Evolutionary conservation across 805 yeast genomes (phyloP), one percentile per base, ranked within the genome.

Genomic region (Zygoascus tannicola): DNA sequence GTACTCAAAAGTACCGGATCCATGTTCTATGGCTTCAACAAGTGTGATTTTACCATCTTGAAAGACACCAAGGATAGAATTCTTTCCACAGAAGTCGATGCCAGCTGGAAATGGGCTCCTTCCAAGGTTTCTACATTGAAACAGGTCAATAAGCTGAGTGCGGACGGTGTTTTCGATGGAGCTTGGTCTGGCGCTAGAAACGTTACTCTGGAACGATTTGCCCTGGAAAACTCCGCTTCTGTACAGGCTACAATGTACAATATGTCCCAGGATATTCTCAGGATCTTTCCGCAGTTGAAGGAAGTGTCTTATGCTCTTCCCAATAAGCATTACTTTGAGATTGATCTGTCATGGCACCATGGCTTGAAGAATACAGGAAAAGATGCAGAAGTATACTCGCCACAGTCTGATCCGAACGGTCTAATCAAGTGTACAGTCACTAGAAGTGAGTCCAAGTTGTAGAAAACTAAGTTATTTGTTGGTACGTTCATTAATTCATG

Each of bases 221-320:
- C 95, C 15, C 63, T 74, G 41, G 95, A 88, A 65, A 78, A 85
- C 64, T 85, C 95, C 7, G 78, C 95, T n/a, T 83, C 94, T 21
- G 97, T 88, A 38, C 97, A 88, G 69, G 95, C 95, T 38, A 88
- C 96, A 47, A 90, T 88, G 95, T 88, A 76, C 72, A 84, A 86
- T 73, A 88, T 88, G 92, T 74, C 84, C 33, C 72, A 77, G 51
- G 78, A 75, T 50, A 85, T 88, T 51, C 73, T 88, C 59, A 69
- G 67, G 40, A 58, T 56, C 41, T 81, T 76, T 44, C 70, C 78
- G 2, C 69, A 69, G 47, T 70, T 88, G 44, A 74, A 69, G 50
- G 70, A 70, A 36, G 95, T 87, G 30, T 64, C 80, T 43, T 87
- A 85, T 64, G 67, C 74, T 35, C 75, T 88, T 58, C 97, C 97